These are phyloP conservation scores for Botryotinia globosa DNA, from an alignment of 2,329 filamentous ascomycete genomes.

Conservation along the genomic window DNA sequence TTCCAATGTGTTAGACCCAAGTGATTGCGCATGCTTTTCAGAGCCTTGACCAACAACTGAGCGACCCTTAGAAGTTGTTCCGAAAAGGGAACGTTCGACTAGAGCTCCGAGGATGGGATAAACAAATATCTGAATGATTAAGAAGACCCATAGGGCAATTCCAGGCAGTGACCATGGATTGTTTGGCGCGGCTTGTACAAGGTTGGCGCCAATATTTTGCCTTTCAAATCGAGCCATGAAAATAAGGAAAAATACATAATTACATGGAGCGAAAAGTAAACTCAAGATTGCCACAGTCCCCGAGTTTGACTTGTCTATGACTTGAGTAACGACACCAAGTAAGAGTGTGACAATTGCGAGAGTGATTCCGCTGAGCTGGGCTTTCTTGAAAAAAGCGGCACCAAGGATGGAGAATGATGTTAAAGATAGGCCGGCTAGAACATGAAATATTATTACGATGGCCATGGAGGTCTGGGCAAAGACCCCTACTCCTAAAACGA, in stretches of 20 bases:
- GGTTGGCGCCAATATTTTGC: constrained; percentile 55
- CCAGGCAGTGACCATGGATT: constrained; percentile 69
- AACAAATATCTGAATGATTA: constrained; percentile 71
- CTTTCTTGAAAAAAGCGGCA: constrained; percentile 79
- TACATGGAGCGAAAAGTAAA: constrained; percentile 80
- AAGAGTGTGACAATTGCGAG: constrained; percentile 70
- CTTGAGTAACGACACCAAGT: constrained; percentile 78
- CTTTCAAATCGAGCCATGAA: constrained; percentile 75
- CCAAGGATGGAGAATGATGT: constrained; percentile 79
- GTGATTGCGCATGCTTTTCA: not conserved
- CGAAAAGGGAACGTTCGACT: constrained; percentile 72
- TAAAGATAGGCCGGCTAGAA: constrained; percentile 73
- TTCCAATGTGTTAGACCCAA: constrained; percentile 28
- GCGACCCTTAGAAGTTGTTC: constrained; percentile 65
- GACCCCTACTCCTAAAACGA: constrained; percentile 62
- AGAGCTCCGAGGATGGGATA: constrained; percentile 75
- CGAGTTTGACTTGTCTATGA: constrained; percentile 58
- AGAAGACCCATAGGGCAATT: constrained; percentile 73
- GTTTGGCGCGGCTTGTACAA: constrained; percentile 59
- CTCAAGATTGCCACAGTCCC: constrained; percentile 66
- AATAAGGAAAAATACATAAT: constrained; percentile 78
- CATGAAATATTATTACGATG: constrained; percentile 70
- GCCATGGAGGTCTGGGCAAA: constrained; percentile 60
- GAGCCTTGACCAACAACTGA: constrained; percentile 44
- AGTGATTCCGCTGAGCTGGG: constrained; percentile 82